phyloP scores from a whole-genome alignment of 208 protist species.

The Acanthamoeba castellanii region DNA sequence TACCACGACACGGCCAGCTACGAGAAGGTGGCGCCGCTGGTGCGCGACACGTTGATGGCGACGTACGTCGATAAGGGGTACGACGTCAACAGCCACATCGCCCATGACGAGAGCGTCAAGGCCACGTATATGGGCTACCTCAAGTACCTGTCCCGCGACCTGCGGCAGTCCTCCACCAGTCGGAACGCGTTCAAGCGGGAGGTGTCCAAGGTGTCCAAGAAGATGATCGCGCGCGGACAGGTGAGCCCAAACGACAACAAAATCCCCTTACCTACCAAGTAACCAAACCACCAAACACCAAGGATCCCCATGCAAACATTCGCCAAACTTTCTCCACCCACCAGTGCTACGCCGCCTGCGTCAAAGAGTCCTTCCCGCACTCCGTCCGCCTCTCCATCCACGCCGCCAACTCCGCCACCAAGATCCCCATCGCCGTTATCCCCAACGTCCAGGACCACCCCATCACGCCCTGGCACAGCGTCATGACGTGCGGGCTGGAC shows the following conservation, averaged over 20 bases:
- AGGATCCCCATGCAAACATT: constrained; percentile 1
- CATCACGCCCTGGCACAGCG: constrained; percentile 28
- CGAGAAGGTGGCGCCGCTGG: background rate
- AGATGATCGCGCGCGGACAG: background rate
- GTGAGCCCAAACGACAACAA: background rate
- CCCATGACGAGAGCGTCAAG: background rate
- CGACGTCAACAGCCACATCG: background rate
- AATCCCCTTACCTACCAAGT: background rate
- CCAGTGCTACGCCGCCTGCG: background rate
- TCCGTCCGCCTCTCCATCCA: constrained; percentile 33
- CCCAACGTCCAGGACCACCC: background rate
- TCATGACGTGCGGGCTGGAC: background rate
- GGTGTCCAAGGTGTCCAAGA: background rate
- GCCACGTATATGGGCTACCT: constrained; percentile 8
- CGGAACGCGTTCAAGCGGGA: background rate
- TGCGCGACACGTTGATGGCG: background rate
- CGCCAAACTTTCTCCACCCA: background rate
- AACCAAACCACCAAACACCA: no score
- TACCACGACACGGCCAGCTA: constrained; percentile 1
- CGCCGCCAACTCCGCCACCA: background rate
- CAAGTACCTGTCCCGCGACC: background rate
- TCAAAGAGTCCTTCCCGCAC: background rate
- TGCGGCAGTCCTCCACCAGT: background rate
- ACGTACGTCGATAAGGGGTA: background rate
- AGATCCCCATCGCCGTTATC: background rate